Percentiles rank a stretch among this genome's conserved stretches.
These are phyloP conservation scores for Globisporangium camurandrum DNA, from an alignment of 352 stramenopile species.

Conservation along the genomic window DNA sequence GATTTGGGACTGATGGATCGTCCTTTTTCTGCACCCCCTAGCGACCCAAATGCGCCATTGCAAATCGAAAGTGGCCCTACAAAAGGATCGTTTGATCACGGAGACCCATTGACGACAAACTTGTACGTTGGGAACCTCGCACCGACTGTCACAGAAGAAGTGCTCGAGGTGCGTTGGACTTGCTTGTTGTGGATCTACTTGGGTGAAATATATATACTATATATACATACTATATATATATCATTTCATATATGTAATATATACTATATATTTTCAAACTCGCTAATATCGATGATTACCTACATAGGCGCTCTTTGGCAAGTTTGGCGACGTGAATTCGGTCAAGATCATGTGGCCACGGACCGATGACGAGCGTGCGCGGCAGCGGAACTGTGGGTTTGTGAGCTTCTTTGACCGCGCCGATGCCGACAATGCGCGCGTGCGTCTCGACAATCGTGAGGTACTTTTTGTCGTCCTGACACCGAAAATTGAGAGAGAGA, in stretches of 20 bases:
- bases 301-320: conserved; percentile 69
- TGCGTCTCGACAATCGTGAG: conserved; percentile 63
- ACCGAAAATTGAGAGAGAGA: background rate
- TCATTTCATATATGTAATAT: too few species aligned
- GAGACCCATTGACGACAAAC: conserved; percentile 88
- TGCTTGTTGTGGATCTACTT: too few species aligned
- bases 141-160: conserved; percentile 90
- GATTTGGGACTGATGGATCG: background rate
- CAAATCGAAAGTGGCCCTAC: conserved; percentile 9
- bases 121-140: conserved; percentile 93
- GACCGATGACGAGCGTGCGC: conserved; percentile 87
- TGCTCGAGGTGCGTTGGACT: conserved; percentile 46
- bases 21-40: background rate
- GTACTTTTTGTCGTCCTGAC: conserved; percentile 17
- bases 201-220: too few species aligned
- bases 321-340: conserved; percentile 90
- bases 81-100: conserved; percentile 81
- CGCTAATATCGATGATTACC: too few species aligned
- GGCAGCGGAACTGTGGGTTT: conserved; percentile 91
- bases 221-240: too few species aligned
- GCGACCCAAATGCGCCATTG: conserved; percentile 10
- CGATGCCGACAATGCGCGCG: conserved; percentile 78
- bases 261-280: too few species aligned
- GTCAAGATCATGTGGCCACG: conserved; percentile 99
- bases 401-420: conserved; percentile 89